Evolutionary conservation across 805 yeast species (phyloP).

Genomic region (Ogataea ramenticola): DNA sequence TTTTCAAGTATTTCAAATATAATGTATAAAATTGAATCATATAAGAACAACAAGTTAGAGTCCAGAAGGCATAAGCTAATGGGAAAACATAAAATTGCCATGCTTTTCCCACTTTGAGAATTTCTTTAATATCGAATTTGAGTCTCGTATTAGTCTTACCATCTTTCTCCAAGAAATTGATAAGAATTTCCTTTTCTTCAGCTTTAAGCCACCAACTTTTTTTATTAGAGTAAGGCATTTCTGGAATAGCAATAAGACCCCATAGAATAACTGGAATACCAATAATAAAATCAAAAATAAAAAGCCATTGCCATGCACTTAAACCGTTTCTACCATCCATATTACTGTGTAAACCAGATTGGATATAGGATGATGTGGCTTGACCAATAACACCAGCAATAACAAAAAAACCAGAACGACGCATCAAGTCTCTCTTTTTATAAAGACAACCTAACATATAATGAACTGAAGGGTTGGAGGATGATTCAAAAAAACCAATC

Average conservation of each 20-base stretch:
- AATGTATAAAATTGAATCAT: constrained; percentile 19
- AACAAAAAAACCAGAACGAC: constrained; percentile 55
- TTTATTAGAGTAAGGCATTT: constrained; percentile 26
- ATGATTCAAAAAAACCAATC: constrained; percentile 53
- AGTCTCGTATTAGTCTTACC: constrained; percentile 26
- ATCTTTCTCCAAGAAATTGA: constrained; percentile 24
- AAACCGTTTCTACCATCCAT: constrained; percentile 46
- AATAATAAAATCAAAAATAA: constrained; percentile 56
- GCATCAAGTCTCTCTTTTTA: constrained; percentile 44
- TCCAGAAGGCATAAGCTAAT: constrained; percentile 19
- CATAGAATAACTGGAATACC: constrained; percentile 52
- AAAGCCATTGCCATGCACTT: constrained; percentile 70
- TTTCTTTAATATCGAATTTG: constrained; percentile 31
- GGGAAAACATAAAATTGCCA: constrained; percentile 36
- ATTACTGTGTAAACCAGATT: constrained; percentile 42
- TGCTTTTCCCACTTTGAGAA: constrained; percentile 30
- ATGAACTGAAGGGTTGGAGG: constrained; percentile 57
- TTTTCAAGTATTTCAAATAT: constrained; percentile 29
- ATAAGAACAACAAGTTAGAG: constrained; percentile 18
- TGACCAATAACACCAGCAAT: constrained; percentile 56
- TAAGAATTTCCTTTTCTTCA: constrained; percentile 25
- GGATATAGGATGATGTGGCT: constrained; percentile 55
- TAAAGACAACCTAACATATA: constrained; percentile 54
- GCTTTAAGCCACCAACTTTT: constrained; percentile 12
- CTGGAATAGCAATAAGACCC: constrained; percentile 55